A percentile compares a stretch with the other conserved stretches of the same genome.
Conservation (phyloP, 371 early-diverging fungal species). For the Funneliformis caledonium region DNA sequence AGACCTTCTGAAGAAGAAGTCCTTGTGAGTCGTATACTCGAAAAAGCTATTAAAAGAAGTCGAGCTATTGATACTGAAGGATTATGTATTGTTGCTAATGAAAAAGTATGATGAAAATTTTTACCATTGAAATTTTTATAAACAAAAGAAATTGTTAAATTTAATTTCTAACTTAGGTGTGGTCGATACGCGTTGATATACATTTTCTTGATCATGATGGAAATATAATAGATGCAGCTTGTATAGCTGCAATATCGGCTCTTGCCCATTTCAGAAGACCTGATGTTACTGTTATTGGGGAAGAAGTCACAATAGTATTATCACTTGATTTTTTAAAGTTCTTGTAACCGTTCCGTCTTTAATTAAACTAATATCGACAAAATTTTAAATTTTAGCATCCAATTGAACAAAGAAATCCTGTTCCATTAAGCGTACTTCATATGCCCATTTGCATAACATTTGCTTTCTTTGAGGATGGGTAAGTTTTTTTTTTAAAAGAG, state of each 20-base stretch:
- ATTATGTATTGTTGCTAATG: slow-evolving; percentile 94
- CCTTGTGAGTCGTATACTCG: slow-evolving; percentile 80
- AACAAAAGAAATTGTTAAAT: not conserved
- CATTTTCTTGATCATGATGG: slow-evolving; percentile 94
- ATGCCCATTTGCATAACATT: slow-evolving; percentile 92
- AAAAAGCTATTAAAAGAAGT: slow-evolving; percentile 82
- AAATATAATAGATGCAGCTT: slow-evolving; percentile 89
- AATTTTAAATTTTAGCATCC: slow-evolving; percentile 67
- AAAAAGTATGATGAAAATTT: slow-evolving; percentile 62
- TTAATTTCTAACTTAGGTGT: slow-evolving; percentile 64
- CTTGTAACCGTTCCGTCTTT: not conserved
- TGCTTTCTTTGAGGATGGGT: slow-evolving; percentile 88
- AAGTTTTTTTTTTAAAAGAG: slow-evolving; percentile 38
- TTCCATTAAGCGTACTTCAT: slow-evolving; percentile 93
- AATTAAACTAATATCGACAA: not conserved
- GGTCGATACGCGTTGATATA: slow-evolving; percentile 89
- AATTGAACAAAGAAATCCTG: slow-evolving; percentile 83
- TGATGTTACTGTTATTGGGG: slow-evolving; percentile 91
- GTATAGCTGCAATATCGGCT: slow-evolving; percentile 90
- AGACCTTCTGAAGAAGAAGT: slow-evolving; percentile 83
- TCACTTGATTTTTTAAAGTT: not conserved
- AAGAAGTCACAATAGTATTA: slow-evolving; percentile 80
- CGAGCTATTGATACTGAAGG: slow-evolving; percentile 95
- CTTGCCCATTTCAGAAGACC: slow-evolving; percentile 90
- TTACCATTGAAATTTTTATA: not conserved